These are phyloP conservation scores for Rutstroemia sp. DNA, from an alignment of 2,329 filamentous ascomycete genomes.

Conservation along the genomic window DNA sequence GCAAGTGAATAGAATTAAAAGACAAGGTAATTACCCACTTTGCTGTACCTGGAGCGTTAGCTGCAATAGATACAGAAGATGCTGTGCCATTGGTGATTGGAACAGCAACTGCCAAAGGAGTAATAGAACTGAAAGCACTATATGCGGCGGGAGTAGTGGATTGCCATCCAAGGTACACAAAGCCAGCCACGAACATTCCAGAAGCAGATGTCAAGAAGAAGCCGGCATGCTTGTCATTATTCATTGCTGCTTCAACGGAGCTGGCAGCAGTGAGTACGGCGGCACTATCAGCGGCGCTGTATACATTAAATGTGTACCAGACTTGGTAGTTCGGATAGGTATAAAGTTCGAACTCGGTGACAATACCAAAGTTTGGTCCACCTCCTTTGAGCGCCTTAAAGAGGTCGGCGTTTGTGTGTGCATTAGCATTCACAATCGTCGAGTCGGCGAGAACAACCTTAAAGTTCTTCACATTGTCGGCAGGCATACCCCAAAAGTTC, in stretches of 20 bases:
- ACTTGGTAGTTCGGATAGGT: conserved; percentile 21
- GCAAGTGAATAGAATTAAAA: background rate
- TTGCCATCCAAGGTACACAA: conserved; percentile 10
- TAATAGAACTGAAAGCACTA: background rate
- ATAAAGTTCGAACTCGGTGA: conserved; percentile 37
- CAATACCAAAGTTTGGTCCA: conserved; percentile 27
- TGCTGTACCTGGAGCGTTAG: background rate
- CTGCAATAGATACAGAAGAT: background rate
- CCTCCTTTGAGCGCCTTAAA: conserved; percentile 30
- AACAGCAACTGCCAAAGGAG: background rate
- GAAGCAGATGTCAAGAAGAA: conserved; percentile 5
- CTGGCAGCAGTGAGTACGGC: conserved; percentile 3
- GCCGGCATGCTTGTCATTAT: conserved; percentile 7
- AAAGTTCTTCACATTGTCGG: conserved; percentile 13
- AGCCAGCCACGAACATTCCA: conserved; percentile 3
- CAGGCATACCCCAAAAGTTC: conserved; percentile 9
- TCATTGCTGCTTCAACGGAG: conserved; percentile 7
- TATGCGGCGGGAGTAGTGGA: background rate
- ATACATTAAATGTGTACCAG: conserved; percentile 9
- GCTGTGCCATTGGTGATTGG: background rate
- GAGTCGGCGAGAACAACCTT: conserved; percentile 27
- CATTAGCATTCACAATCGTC: conserved; percentile 18
- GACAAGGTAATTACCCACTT: background rate
- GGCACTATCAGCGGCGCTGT: background rate
- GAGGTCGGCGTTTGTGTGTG: conserved; percentile 22